phyloP scores from a whole-genome alignment of 148 eudicot genomes.

The Oxyria digyna region DNA sequence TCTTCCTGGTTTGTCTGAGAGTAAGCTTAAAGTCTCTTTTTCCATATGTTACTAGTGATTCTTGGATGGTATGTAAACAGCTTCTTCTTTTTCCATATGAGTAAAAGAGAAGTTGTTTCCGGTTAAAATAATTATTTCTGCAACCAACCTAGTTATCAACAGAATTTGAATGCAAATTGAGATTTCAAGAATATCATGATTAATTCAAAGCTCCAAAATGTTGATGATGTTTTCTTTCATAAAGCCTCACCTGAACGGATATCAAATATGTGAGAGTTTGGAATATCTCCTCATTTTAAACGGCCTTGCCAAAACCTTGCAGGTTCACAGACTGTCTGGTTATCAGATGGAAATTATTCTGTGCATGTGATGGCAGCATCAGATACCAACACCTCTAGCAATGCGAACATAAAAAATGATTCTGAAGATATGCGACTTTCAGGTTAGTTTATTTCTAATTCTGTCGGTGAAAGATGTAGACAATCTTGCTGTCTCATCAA shows the following conservation, averaged over 20 bases:
- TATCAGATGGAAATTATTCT: conserved; percentile 63
- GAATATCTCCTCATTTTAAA: neutral
- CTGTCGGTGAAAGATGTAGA: neutral
- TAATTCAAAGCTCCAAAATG: neutral
- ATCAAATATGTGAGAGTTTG: neutral
- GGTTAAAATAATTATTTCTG: neutral
- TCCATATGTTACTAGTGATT: neutral
- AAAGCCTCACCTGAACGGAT: neutral
- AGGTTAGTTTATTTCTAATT: conserved; percentile 27
- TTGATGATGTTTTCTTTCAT: neutral
- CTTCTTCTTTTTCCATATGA: neutral
- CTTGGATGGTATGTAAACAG: neutral
- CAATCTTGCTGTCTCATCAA: neutral
- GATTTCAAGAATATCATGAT: neutral
- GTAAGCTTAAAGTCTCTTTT: conserved; percentile 15
- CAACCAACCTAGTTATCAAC: neutral
- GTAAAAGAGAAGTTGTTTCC: neutral
- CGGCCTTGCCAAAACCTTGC: conserved; percentile 13
- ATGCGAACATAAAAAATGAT: conserved; percentile 25
- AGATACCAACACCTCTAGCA: conserved; percentile 26
- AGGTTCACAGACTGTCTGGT: conserved; percentile 65
- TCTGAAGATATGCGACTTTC: conserved; percentile 37
- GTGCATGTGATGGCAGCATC: conserved; percentile 39
- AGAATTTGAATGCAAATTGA: neutral
- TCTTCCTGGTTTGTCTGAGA: conserved; percentile 23